Conservation (phyloP, 257 asterid genomes). For the Eucommia ulmoides region DNA sequence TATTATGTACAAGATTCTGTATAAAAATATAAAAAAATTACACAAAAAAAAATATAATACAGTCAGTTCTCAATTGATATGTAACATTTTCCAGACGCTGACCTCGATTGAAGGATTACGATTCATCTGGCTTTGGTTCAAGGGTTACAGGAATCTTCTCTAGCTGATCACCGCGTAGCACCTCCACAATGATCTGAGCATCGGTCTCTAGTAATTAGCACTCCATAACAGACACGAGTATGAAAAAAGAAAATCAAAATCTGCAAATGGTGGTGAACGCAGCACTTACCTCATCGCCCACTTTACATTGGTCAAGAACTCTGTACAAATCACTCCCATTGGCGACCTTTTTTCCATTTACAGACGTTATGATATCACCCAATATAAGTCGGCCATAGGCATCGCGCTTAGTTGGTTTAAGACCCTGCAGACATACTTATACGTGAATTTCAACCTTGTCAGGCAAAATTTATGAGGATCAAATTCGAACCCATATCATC, state of each 20-base stretch:
- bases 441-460: not conserved
- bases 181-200: conserved; percentile 74
- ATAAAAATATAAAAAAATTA: no score
- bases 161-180: conserved; percentile 76
- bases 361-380: conserved; percentile 90
- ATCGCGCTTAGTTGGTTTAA: conserved; percentile 84
- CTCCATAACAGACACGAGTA: not conserved
- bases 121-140: conserved; percentile 88
- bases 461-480: conserved; percentile 1
- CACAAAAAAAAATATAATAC: no score
- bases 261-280: conserved; percentile 2
- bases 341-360: conserved; percentile 71
- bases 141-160: conserved; percentile 85
- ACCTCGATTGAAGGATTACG: conserved; percentile 18
- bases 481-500: not conserved
- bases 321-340: conserved; percentile 92
- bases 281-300: conserved; percentile 61
- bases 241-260: conserved; percentile 2
- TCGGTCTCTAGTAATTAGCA: not conserved
- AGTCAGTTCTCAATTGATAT: no score
- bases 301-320: conserved; percentile 95
- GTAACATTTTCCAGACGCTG: not conserved
- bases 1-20: not conserved
- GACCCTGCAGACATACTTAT: conserved; percentile 50
- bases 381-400: conserved; percentile 75